phyloP scores from a whole-genome alignment of 345 rosid genomes.

The Eucalyptus curtisii region DNA sequence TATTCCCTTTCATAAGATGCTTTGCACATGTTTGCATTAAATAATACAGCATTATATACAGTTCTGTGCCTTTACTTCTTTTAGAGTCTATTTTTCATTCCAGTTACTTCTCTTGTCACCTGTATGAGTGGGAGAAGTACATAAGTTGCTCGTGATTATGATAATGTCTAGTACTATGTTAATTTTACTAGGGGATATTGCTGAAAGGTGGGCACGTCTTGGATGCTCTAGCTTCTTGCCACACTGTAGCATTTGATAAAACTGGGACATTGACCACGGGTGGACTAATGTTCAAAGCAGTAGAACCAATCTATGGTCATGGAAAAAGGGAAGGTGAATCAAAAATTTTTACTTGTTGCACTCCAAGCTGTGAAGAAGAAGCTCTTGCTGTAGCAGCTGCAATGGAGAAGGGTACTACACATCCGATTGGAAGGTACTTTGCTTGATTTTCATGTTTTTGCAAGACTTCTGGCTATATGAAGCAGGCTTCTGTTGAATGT shows the following conservation, averaged over 20 bases:
- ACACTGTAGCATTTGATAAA: conserved; percentile 93
- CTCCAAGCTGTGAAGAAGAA: conserved; percentile 87
- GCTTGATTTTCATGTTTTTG: background rate
- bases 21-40: background rate
- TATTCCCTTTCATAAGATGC: background rate
- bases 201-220: conserved; percentile 94
- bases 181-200: conserved; percentile 62
- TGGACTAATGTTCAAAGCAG: conserved; percentile 87
- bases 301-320: conserved; percentile 95
- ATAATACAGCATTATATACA: background rate
- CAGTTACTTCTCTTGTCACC: background rate
- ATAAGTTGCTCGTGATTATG: background rate
- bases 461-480: background rate
- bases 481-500: background rate
- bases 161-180: background rate
- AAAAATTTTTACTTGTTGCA: conserved; percentile 40
- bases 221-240: conserved; percentile 92
- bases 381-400: conserved; percentile 99
- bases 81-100: background rate
- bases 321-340: conserved; percentile 7
- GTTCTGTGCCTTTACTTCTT: background rate
- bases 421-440: conserved; percentile 94
- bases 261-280: conserved; percentile 98
- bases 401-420: conserved; percentile 99
- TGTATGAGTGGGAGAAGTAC: background rate